Conservation (phyloP, 2,329 filamentous ascomycete genomes). For the Colletotrichum godetiae region DNA sequence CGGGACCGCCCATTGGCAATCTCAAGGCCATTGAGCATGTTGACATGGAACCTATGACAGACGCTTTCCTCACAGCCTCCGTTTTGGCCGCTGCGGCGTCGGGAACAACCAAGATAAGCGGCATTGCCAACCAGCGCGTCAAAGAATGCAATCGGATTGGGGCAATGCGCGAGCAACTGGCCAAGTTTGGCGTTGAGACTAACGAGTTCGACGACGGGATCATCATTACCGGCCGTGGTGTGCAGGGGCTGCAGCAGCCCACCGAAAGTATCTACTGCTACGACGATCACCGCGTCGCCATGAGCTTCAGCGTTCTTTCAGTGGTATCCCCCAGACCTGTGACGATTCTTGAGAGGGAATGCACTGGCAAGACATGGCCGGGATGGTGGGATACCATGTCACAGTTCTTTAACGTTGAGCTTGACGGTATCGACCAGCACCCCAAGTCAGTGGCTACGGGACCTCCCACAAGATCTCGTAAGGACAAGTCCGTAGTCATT, state of each 20-base stretch:
- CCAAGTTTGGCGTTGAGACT: slow-evolving; percentile 90
- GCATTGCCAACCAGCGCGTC: slow-evolving; percentile 96
- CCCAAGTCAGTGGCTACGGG: slow-evolving; percentile 30
- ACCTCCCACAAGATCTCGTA: slow-evolving; percentile 37
- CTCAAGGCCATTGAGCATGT: slow-evolving; percentile 83
- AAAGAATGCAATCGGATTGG: slow-evolving; percentile 98
- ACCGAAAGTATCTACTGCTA: slow-evolving; percentile 86
- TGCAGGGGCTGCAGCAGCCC: slow-evolving; percentile 63
- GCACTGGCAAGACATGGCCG: slow-evolving; percentile 97
- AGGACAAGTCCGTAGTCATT: slow-evolving; percentile 82
- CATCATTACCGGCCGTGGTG: slow-evolving; percentile 69
- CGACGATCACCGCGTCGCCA: slow-evolving; percentile 96
- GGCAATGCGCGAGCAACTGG: slow-evolving; percentile 94
- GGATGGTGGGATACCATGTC: slow-evolving; percentile 96
- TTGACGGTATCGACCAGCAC: slow-evolving; percentile 78
- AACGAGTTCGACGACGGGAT: slow-evolving; percentile 96
- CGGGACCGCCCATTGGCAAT: slow-evolving; percentile 80
- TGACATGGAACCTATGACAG: slow-evolving; percentile 99
- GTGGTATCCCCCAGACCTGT: slow-evolving; percentile 77
- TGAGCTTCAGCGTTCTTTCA: slow-evolving; percentile 95
- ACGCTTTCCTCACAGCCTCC: slow-evolving; percentile 95
- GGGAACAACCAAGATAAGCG: slow-evolving; percentile 86
- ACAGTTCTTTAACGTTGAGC: slow-evolving; percentile 78
- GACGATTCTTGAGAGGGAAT: slow-evolving; percentile 88
- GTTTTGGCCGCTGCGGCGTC: slow-evolving; percentile 90